phyloP scores from a whole-genome alignment of 163 green algal species.

The Scenedesmus sp. region DNA sequence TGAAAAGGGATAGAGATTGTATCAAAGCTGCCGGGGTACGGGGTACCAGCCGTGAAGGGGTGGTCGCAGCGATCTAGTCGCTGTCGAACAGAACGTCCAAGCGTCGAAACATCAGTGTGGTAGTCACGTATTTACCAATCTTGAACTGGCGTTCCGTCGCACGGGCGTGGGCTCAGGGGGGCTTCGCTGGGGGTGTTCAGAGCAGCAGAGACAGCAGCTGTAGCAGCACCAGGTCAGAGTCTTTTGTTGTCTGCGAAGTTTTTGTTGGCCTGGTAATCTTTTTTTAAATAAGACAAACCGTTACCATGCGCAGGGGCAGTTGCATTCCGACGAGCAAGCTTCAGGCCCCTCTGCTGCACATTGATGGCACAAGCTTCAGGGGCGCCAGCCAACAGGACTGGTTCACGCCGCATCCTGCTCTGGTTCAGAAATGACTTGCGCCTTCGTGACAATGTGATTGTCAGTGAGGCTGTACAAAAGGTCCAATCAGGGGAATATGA shows the following conservation, averaged over 20 bases:
- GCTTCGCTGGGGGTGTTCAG: background rate
- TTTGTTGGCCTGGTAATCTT: background rate
- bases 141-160: background rate
- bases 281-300: too few species aligned
- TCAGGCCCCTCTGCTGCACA: background rate
- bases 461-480: slow-evolving; percentile 68
- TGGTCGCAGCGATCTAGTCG: background rate
- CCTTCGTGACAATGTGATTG: slow-evolving; percentile 79
- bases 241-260: too few species aligned
- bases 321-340: background rate
- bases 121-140: background rate
- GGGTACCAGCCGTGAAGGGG: background rate
- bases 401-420: slow-evolving; percentile 57
- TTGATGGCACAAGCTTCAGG: background rate
- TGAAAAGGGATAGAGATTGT: too few species aligned
- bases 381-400: background rate
- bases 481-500: slow-evolving; percentile 57
- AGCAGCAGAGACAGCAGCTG: background rate
- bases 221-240: background rate
- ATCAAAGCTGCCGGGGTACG: too few species aligned
- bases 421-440: slow-evolving; percentile 84
- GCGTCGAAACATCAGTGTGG: background rate
- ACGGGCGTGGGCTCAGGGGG: background rate
- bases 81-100: background rate
- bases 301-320: background rate